Percentiles rank a stretch among this genome's conserved stretches.
phyloP scores from a whole-genome alignment of 1,284 basidiomycete species.

The Neonothopanus nambi region DNA sequence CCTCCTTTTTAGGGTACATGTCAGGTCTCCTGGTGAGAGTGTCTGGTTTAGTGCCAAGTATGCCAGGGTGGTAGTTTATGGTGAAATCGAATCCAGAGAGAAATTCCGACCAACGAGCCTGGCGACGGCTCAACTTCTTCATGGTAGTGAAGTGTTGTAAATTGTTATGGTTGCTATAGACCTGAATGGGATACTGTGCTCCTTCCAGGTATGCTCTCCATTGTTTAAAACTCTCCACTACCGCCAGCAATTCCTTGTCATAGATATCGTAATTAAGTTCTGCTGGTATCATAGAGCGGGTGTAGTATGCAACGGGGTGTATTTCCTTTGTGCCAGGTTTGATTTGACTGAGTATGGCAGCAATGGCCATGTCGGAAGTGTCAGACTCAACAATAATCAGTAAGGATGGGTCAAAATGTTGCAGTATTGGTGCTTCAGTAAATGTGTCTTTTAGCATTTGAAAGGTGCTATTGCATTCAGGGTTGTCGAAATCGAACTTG shows the following conservation, averaged over 20 bases:
- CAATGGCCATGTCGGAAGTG: constrained; percentile 8
- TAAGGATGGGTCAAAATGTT: not conserved
- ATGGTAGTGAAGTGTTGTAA: constrained; percentile 28
- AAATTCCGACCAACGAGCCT: constrained; percentile 32
- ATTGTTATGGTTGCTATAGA: constrained; percentile 32
- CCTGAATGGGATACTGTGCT: constrained; percentile 13
- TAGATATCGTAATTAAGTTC: constrained; percentile 30
- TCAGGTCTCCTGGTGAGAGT: constrained; percentile 1
- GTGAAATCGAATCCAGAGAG: not conserved
- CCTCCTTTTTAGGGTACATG: constrained; percentile 1
- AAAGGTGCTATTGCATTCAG: not conserved
- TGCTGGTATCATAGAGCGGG: constrained; percentile 26
- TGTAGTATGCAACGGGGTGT: constrained; percentile 33
- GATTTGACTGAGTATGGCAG: too few species aligned
- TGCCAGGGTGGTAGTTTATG: not conserved
- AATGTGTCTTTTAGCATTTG: not conserved
- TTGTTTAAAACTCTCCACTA: not conserved
- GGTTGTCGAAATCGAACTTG: not conserved
- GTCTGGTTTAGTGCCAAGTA: constrained; percentile 7
- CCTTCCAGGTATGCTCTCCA: constrained; percentile 34
- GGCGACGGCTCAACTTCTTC: constrained; percentile 23
- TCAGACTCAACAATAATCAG: constrained; percentile 8
- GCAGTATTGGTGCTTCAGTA: not conserved
- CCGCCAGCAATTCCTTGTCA: constrained; percentile 1
- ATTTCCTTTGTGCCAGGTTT: constrained; percentile 17